phyloP scores from a whole-genome alignment of 2,329 filamentous ascomycete genomes.

The Botrytis deweyae region DNA sequence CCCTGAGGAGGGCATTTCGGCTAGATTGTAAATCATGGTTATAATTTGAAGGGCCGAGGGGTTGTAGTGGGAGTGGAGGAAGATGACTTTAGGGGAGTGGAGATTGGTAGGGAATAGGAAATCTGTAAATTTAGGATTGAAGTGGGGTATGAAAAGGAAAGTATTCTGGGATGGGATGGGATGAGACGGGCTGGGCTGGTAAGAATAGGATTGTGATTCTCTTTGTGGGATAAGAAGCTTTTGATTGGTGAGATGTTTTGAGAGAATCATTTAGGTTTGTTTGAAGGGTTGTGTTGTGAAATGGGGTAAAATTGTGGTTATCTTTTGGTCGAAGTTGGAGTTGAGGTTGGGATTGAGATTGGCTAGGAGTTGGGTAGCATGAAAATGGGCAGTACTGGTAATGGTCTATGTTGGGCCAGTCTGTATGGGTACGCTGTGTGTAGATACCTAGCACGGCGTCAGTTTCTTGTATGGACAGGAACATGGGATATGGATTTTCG shows the following conservation, averaged over 20 bases:
- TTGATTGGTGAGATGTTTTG: not conserved
- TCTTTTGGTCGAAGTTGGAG: not conserved
- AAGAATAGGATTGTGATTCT: not conserved
- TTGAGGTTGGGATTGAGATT: not conserved
- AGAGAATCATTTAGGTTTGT: not conserved
- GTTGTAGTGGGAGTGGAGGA: not conserved
- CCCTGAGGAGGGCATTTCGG: not conserved
- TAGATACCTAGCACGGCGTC: not conserved
- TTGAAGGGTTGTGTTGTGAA: accelerated
- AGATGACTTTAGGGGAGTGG: no score
- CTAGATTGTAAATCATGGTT: no score
- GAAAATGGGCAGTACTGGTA: not conserved
- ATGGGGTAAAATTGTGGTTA: not conserved
- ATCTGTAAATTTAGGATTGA: not conserved
- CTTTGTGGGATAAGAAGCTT: not conserved
- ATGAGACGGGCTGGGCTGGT: not conserved
- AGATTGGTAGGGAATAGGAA: not conserved
- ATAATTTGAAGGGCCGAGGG: not conserved
- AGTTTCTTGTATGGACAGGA: not conserved
- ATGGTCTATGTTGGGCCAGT: no score
- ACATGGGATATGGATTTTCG: not conserved
- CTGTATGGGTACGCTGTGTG: not conserved
- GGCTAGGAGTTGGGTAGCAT: not conserved
- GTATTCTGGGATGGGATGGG: not conserved
- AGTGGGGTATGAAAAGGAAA: not conserved